Evolutionary conservation across 2,329 filamentous ascomycete species (phyloP).

Genomic region (Pyrenochaeta sp.): DNA sequence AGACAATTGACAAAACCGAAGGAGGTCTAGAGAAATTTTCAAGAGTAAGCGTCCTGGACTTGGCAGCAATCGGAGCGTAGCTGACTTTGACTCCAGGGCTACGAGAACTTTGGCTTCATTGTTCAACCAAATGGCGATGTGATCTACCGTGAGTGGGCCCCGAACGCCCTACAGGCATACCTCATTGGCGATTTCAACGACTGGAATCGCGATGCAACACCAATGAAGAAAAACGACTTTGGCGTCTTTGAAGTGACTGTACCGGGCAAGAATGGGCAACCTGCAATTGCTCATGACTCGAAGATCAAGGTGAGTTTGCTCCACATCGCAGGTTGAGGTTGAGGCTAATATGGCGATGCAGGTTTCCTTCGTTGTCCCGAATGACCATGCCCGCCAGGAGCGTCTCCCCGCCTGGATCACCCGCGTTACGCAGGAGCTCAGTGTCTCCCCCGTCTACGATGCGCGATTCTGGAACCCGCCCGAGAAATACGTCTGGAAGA

Average conservation of each 20-base stretch:
- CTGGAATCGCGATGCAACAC: conserved; percentile 84
- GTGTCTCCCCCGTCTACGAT: conserved; percentile 90
- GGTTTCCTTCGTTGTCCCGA: conserved; percentile 84
- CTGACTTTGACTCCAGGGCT: conserved; percentile 67
- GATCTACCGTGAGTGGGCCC: conserved; percentile 94
- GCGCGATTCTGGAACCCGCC: conserved; percentile 98
- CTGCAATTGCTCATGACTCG: conserved; percentile 88
- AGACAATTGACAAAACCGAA: conserved; percentile 81
- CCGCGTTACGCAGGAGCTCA: conserved; percentile 92
- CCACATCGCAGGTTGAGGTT: not conserved
- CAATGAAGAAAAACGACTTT: conserved; percentile 85
- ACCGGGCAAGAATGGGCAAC: conserved; percentile 75
- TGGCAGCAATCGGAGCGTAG: not conserved
- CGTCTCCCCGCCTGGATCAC: conserved; percentile 96
- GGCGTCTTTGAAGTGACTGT: conserved; percentile 87
- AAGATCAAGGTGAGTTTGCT: conserved; percentile 81
- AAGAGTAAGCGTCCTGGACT: conserved; percentile 62
- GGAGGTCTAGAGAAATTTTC: conserved; percentile 93
- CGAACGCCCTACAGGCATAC: conserved; percentile 83
- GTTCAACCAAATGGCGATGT: conserved; percentile 84
- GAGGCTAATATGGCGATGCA: conserved; percentile 46
- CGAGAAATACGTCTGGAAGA: conserved; percentile 83
- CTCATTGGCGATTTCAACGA: conserved; percentile 95
- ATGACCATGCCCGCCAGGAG: conserved; percentile 79
- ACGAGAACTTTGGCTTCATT: conserved; percentile 86